A percentile compares a stretch with the other conserved stretches of the same genome.
phyloP scores from a whole-genome alignment of 2,329 filamentous ascomycete species.

The Epichloe amarillans region DNA sequence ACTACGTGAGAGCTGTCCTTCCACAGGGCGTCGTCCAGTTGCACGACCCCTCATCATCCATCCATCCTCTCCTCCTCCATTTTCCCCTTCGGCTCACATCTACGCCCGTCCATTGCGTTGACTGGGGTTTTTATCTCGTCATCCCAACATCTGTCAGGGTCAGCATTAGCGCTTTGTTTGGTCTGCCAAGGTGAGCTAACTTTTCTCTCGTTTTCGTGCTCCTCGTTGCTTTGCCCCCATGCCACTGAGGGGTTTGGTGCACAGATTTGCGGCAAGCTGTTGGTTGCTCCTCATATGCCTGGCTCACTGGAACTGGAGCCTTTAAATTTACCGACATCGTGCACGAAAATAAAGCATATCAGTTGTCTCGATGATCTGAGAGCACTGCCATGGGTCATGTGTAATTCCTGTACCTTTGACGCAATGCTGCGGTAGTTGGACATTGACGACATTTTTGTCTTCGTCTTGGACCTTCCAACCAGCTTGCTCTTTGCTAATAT shows the following conservation, averaged over 20 bases:
- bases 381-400: background rate
- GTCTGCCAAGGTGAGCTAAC: background rate
- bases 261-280: background rate
- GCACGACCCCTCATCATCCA: slow-evolving; percentile 1
- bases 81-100: background rate
- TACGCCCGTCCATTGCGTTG: background rate
- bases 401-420: background rate
- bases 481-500: background rate
- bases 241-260: background rate
- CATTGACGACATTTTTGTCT: background rate
- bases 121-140: background rate
- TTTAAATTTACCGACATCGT: background rate
- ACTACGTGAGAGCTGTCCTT: background rate
- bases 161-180: background rate
- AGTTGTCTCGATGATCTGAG: background rate
- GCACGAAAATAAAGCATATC: background rate
- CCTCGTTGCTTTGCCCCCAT: background rate
- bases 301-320: background rate
- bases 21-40: background rate
- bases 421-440: background rate
- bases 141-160: background rate
- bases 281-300: background rate
- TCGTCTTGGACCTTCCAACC: background rate
- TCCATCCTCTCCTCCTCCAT: background rate
- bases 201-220: background rate